Percentiles rank a stretch among this genome's conserved stretches.
These are phyloP conservation scores for Russula foetens DNA, from an alignment of 768 basidiomycete species.

Conservation along the genomic window DNA sequence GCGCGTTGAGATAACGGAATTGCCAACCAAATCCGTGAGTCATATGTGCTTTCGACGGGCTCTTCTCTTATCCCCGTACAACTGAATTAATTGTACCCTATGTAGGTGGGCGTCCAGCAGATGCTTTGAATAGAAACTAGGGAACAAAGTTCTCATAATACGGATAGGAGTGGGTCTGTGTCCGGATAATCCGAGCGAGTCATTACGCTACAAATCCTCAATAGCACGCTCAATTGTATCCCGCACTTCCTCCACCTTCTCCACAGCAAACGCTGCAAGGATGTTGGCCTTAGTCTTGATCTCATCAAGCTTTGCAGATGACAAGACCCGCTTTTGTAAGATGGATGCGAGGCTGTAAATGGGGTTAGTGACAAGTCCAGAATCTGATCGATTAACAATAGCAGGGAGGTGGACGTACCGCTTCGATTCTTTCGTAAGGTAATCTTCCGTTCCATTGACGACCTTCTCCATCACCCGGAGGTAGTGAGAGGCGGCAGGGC, in stretches of 20 bases:
- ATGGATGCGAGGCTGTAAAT: constrained; percentile 59
- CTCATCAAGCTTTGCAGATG: constrained; percentile 80
- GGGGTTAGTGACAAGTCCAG: constrained; percentile 13
- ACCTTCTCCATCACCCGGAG: constrained; percentile 88
- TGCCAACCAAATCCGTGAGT: no score
- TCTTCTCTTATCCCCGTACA: no score
- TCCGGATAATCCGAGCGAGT: not conserved
- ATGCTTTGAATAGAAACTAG: not conserved
- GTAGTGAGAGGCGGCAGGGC: constrained; percentile 64
- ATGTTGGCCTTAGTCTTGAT: constrained; percentile 90
- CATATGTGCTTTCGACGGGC: no score
- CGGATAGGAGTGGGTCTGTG: not conserved
- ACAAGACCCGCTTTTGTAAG: constrained; percentile 68
- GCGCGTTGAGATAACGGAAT: no score
- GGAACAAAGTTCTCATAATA: not conserved
- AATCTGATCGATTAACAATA: not conserved
- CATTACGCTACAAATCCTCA: constrained; percentile 19
- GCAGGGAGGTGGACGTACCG: constrained; percentile 43
- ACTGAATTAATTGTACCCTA: no score
- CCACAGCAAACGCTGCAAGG: constrained; percentile 48
- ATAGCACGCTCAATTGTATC: constrained; percentile 20
- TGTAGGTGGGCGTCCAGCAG: not conserved
- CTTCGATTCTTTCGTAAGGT: constrained; percentile 78
- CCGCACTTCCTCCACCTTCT: constrained; percentile 28
- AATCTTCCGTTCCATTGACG: constrained; percentile 56